phyloP scores from a whole-genome alignment of 768 basidiomycete species.

The Leucosporidium scottii region DNA sequence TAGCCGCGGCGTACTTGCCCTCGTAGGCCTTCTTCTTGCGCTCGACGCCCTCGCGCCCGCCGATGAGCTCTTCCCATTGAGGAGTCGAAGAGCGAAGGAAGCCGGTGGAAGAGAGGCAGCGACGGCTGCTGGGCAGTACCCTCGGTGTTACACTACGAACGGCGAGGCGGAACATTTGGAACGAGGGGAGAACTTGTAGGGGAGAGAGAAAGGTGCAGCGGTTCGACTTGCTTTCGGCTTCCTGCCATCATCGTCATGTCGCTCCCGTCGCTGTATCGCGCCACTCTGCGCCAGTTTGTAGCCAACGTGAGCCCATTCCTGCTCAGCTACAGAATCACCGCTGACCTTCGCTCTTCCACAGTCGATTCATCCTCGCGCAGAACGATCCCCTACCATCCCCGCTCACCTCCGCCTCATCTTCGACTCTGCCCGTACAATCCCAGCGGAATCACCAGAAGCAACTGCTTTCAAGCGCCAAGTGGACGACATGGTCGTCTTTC shows the following conservation, averaged over 20 bases:
- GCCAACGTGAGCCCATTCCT: slow-evolving; percentile 17
- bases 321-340: not conserved
- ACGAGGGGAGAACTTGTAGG: no score
- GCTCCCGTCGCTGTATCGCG: slow-evolving; percentile 26
- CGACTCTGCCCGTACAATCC: slow-evolving; percentile 2
- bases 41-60: slow-evolving; percentile 23
- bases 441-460: not conserved
- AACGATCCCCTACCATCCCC: slow-evolving; percentile 22
- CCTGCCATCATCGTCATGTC: not conserved
- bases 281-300: slow-evolving; percentile 28
- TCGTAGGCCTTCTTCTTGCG: slow-evolving; percentile 12
- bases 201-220: no score
- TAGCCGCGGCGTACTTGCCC: slow-evolving; percentile 24
- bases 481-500: slow-evolving; percentile 28
- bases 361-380: slow-evolving; percentile 27
- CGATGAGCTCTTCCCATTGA: slow-evolving; percentile 31
- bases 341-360: not conserved
- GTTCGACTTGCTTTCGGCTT: no score
- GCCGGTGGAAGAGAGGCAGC: not conserved
- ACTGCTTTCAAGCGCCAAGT: slow-evolving; percentile 8
- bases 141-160: not conserved
- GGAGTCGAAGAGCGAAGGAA: slow-evolving; percentile 4
- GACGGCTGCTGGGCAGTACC: not conserved
- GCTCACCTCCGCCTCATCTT: slow-evolving; percentile 16
- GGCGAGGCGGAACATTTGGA: not conserved